Evolutionary conservation across 1,139 yeast genomes (phyloP).

Genomic region (Hemisphaericaspora xylofermentans): DNA sequence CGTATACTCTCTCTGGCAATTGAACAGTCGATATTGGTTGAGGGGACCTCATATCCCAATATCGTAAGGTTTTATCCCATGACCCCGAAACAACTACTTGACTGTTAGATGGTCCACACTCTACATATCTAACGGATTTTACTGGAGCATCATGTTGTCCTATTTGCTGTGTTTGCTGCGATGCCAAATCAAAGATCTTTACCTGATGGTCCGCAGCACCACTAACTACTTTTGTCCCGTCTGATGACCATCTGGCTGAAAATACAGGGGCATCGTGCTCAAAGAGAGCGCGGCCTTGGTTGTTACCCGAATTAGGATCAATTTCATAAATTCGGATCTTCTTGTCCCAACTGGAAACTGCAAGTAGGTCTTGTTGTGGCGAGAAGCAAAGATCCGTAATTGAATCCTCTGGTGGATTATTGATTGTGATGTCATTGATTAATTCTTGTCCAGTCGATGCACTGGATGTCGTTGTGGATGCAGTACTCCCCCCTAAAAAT

Average conservation of each 20-base stretch:
- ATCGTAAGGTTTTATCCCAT: conserved; percentile 93
- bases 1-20: conserved; percentile 87
- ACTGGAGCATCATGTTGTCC: conserved; percentile 89
- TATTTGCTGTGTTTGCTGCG: conserved; percentile 80
- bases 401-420: conserved; percentile 90
- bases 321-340: conserved; percentile 92
- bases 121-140: conserved; percentile 69
- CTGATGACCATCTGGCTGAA: conserved; percentile 76
- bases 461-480: conserved; percentile 18
- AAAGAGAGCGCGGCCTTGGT: conserved; percentile 84
- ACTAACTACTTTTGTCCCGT: conserved; percentile 83
- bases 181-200: conserved; percentile 74
- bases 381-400: conserved; percentile 85
- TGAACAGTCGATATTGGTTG: conserved; percentile 79
- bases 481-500: conserved; percentile 23
- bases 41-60: conserved; percentile 91
- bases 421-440: conserved; percentile 71
- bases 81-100: conserved; percentile 91
- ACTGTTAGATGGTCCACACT: conserved; percentile 77
- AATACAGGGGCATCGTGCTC: conserved; percentile 92
- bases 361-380: conserved; percentile 81
- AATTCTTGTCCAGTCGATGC: conserved; percentile 68
- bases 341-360: conserved; percentile 93
- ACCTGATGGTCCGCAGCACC: conserved; percentile 96
- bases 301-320: conserved; percentile 59